Percentiles rank a stretch among this genome's conserved stretches.
These are phyloP conservation scores for Catharanthus roseus DNA, from an alignment of 257 asterid species.

Conservation along the genomic window DNA sequence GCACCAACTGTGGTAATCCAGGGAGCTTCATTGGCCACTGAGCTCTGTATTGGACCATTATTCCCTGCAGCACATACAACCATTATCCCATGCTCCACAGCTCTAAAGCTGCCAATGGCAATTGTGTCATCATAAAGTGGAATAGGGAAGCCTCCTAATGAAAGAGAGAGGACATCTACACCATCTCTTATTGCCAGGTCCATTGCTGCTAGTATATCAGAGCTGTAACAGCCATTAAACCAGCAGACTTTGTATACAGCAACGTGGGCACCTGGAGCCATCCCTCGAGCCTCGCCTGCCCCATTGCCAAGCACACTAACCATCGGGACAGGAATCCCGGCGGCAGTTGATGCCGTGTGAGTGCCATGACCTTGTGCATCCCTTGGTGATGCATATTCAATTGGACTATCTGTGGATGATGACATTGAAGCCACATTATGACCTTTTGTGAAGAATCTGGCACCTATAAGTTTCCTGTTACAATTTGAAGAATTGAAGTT, in stretches of 20 bases:
- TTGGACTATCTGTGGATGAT: conserved; percentile 25
- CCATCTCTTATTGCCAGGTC: conserved; percentile 76
- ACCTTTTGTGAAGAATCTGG: conserved; percentile 69
- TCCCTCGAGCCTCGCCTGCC: conserved; percentile 76
- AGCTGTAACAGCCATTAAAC: conserved; percentile 88
- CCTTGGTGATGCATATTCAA: conserved; percentile 68
- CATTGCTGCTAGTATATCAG: conserved; percentile 89
- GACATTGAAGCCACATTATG: conserved; percentile 57
- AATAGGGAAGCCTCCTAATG: conserved; percentile 76
- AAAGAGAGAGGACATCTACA: conserved; percentile 76
- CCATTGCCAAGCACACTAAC: conserved; percentile 61
- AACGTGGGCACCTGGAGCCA: conserved; percentile 74
- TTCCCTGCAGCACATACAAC: conserved; percentile 93
- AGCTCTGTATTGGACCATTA: conserved; percentile 67
- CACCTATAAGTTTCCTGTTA: conserved; percentile 74
- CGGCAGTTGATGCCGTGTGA: conserved; percentile 85
- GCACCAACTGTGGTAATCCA: conserved; percentile 90
- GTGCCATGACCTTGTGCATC: conserved; percentile 89
- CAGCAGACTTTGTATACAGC: conserved; percentile 84
- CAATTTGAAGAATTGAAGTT: conserved; percentile 54
- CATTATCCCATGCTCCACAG: conserved; percentile 78
- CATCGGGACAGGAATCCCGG: conserved; percentile 46
- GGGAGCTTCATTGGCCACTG: conserved; percentile 87
- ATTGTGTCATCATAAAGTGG: conserved; percentile 80
- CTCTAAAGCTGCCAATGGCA: conserved; percentile 87